phyloP scores from a whole-genome alignment of 805 yeast species.

The Saccharomycopsis vini region DNA sequence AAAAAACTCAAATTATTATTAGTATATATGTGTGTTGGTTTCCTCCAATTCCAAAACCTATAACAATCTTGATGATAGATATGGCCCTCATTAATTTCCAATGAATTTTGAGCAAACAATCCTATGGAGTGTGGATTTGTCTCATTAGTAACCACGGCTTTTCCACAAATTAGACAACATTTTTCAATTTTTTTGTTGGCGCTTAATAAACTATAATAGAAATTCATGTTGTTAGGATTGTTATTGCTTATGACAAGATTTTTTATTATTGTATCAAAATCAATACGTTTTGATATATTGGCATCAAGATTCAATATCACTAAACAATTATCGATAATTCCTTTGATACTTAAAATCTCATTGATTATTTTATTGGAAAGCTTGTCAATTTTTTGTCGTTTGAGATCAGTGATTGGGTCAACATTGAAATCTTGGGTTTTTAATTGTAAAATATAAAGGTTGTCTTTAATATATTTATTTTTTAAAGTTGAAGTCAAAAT shows the following conservation, averaged over 20 bases:
- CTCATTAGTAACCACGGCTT: neutral
- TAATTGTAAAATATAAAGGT: neutral
- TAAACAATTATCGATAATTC: conserved; percentile 1
- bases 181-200: neutral
- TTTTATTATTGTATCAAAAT: neutral
- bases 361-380: neutral
- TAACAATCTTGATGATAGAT: neutral
- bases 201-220: neutral
- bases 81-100: neutral
- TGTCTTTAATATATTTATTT: neutral
- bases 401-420: neutral
- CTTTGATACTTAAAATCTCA: neutral
- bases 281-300: neutral
- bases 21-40: neutral
- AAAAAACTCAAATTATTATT: neutral
- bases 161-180: conserved; percentile 5
- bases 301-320: conserved; percentile 1
- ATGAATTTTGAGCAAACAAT: neutral
- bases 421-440: neutral
- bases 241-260: neutral
- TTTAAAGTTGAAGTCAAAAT: neutral
- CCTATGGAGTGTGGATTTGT: too few species aligned
- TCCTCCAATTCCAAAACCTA: neutral
- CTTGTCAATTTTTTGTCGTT: neutral
- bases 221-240: neutral